Evolutionary conservation across 1,139 yeast genomes (phyloP).

Genomic region (Sugiyamaella grinbergsii): DNA sequence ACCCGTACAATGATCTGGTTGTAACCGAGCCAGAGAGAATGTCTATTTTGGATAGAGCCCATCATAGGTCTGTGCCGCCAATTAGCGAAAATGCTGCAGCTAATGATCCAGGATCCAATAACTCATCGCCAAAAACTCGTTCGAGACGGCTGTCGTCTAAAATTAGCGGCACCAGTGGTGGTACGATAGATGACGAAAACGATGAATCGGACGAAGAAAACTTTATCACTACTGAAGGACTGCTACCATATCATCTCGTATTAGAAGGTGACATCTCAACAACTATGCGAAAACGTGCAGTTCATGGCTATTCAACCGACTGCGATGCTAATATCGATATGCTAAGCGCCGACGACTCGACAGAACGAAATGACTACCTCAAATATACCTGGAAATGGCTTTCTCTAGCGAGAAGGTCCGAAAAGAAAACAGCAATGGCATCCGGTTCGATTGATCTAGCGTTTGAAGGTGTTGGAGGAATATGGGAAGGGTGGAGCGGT

Average conservation of each 20-base stretch:
- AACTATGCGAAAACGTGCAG: slow-evolving; percentile 68
- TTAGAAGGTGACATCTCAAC: slow-evolving; percentile 41
- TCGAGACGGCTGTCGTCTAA: slow-evolving; percentile 17
- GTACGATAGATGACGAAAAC: slow-evolving; percentile 30
- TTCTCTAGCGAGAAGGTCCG: slow-evolving; percentile 66
- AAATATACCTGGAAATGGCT: slow-evolving; percentile 92
- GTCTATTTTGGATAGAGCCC: slow-evolving; percentile 32
- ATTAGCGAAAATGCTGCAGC: background rate
- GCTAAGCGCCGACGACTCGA: slow-evolving; percentile 48
- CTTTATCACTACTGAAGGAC: slow-evolving; percentile 31
- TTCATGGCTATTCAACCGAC: slow-evolving; percentile 71
- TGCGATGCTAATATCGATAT: slow-evolving; percentile 64
- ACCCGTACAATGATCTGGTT: slow-evolving; percentile 69
- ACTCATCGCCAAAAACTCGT: slow-evolving; percentile 17
- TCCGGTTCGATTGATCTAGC: slow-evolving; percentile 75
- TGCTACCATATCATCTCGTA: slow-evolving; percentile 32
- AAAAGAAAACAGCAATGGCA: slow-evolving; percentile 68
- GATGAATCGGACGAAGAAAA: slow-evolving; percentile 32
- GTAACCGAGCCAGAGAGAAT: slow-evolving; percentile 66
- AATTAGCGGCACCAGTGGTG: slow-evolving; percentile 5
- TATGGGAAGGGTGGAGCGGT: slow-evolving; percentile 82
- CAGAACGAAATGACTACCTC: slow-evolving; percentile 52
- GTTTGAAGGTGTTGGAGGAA: slow-evolving; percentile 82
- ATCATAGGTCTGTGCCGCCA: slow-evolving; percentile 1
- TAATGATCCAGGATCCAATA: background rate